These are phyloP conservation scores for Fusarium sp. DNA, from an alignment of 2,329 filamentous ascomycete species.

Conservation along the genomic window DNA sequence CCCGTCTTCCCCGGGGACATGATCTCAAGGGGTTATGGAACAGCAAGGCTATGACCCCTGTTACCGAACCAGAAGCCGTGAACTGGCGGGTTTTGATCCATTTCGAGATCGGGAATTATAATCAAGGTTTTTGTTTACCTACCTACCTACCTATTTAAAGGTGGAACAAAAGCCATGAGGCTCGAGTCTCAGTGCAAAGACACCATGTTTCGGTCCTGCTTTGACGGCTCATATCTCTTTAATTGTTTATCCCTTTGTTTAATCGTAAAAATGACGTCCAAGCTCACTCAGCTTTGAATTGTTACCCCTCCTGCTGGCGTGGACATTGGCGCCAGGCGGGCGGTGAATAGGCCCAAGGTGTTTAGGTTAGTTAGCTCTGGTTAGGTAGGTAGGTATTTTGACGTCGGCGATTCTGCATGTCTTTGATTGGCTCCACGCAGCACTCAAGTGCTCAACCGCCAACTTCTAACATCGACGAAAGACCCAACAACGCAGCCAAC, in stretches of 20 bases:
- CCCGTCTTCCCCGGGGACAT: slow-evolving; percentile 20
- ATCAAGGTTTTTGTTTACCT: slow-evolving; percentile 1
- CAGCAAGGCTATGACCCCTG: slow-evolving; percentile 32
- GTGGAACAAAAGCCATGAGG: background rate
- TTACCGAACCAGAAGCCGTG: slow-evolving; percentile 13
- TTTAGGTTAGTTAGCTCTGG: slow-evolving; percentile 39
- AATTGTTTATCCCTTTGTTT: background rate
- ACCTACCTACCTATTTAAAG: no score
- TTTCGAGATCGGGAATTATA: slow-evolving; percentile 12
- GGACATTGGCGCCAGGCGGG: slow-evolving; percentile 34
- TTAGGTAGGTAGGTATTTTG: slow-evolving; percentile 23
- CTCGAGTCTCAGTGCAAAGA: slow-evolving; percentile 1
- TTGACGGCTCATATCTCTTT: background rate
- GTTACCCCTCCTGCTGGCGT: slow-evolving; percentile 44
- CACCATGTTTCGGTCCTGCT: background rate
- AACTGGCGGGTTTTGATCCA: slow-evolving; percentile 5
- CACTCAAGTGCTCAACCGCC: slow-evolving; percentile 39
- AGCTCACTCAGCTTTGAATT: background rate
- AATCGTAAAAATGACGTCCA: slow-evolving; percentile 21
- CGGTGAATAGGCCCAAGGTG: slow-evolving; percentile 44
- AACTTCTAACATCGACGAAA: slow-evolving; percentile 35
- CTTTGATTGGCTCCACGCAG: slow-evolving; percentile 48
- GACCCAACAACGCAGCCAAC: slow-evolving; percentile 43
- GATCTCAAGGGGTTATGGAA: slow-evolving; percentile 10
- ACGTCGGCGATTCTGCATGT: slow-evolving; percentile 37